Evolutionary conservation across 768 basidiomycete genomes (phyloP), one percentile per base, ranked within the genome.

Genomic region (Lactarius evosmus): DNA sequence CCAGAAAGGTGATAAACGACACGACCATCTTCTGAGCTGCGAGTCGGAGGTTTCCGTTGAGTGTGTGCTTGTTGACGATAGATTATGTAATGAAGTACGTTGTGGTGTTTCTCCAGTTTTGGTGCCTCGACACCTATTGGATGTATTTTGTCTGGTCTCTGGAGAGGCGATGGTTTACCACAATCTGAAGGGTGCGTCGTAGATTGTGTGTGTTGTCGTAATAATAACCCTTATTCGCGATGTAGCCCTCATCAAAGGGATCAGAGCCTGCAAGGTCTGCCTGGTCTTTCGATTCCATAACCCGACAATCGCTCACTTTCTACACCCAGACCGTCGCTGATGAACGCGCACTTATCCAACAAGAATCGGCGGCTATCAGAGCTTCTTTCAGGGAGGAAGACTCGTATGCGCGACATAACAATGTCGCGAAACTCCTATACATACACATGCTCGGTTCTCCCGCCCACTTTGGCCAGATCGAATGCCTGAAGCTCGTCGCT

Each of bases 361-460:
- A 97, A 74, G 96, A 98, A 79, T 95, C 93, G 1, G 96, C 96
- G 12, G 93, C 95, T 11, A 97, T 98, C 70, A 87, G 97, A 50
- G 95, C 96, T 0, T 94, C 95, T 0, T 98, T 99, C 78, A 86
- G 95, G 64, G 95, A 97, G 75, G 97, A 98, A 74, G 97, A 98
- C 79, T 87, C 94, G 2, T 93, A 89, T 75, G 84, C 93, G 61
- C 88, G 97, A 59, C 91, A 99, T 75, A 91, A 98, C 81, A 98
- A 95, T 76, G 88, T 99, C 73, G 96, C 95, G 62, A 98, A 98
- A 74, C 84, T 98, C 27, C 86, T 99, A 65, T 98, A 99, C 78
- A 97, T 97, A 77, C 93, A 96, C 74, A 98, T 99, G 95, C 87
- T 97, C 41, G 97, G 97, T 61, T 98, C 95, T 51, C 93, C 95